phyloP scores from a whole-genome alignment of 345 rosid genomes.

The Bruguiera sexangula region DNA sequence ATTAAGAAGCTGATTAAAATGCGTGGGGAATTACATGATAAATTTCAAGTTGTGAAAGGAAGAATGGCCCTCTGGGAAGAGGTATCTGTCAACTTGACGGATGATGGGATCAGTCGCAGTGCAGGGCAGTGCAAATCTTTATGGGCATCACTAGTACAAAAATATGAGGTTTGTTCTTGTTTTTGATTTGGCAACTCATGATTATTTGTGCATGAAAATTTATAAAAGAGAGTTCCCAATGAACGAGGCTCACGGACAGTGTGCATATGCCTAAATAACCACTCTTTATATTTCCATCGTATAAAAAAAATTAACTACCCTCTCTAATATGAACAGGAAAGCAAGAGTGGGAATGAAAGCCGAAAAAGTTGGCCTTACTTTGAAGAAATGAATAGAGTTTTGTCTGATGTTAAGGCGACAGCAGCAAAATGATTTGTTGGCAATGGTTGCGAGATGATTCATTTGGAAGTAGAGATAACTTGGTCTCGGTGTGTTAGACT shows the following conservation, averaged over 20 bases:
- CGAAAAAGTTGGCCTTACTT: slow-evolving; percentile 66
- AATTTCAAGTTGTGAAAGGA: slow-evolving; percentile 74
- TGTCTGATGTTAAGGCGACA: slow-evolving; percentile 47
- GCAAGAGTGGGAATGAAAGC: slow-evolving; percentile 42
- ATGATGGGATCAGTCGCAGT: slow-evolving; percentile 62
- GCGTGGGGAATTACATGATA: slow-evolving; percentile 63
- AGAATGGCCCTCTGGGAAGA: slow-evolving; percentile 97
- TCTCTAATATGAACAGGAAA: slow-evolving; percentile 45
- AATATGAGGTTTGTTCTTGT: slow-evolving; percentile 63
- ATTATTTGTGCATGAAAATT: too few species aligned
- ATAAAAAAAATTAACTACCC: neutral
- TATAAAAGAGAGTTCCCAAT: too few species aligned
- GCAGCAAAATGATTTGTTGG: slow-evolving; percentile 27
- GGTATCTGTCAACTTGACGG: slow-evolving; percentile 54
- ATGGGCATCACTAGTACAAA: slow-evolving; percentile 81
- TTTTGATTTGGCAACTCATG: neutral
- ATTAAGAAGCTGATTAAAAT: slow-evolving; percentile 62
- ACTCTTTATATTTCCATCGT: neutral
- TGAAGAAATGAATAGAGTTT: slow-evolving; percentile 58
- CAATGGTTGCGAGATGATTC: too few species aligned
- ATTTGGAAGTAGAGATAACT: neutral
- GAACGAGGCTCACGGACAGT: neutral
- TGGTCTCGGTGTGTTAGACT: neutral
- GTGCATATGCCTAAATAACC: neutral
- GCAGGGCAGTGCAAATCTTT: slow-evolving; percentile 89